Conservation (phyloP, 2,329 filamentous ascomycete genomes). For the Magnaporthiopsis rhizophila region DNA sequence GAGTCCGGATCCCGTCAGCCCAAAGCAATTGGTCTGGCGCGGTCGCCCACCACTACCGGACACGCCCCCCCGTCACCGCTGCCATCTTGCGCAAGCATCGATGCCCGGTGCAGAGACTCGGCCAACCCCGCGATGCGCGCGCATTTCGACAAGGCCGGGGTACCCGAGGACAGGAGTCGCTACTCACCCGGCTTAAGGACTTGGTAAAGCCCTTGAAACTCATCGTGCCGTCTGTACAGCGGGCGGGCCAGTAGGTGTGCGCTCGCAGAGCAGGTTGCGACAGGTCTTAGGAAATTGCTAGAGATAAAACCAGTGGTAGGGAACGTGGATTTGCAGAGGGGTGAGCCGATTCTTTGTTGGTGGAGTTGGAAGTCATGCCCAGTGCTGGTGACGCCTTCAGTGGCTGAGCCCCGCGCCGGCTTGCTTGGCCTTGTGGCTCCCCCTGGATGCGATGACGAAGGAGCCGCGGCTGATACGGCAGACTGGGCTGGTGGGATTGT, state of each 20-base stretch:
- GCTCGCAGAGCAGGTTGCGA: background rate
- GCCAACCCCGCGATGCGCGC: too few species aligned
- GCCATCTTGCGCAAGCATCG: background rate
- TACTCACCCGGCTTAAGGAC: conserved; percentile 6
- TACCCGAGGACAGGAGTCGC: background rate
- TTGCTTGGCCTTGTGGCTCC: background rate
- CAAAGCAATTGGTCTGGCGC: background rate
- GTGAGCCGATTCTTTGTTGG: conserved; percentile 2
- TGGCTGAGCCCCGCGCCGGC: conserved; percentile 8
- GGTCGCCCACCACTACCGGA: background rate
- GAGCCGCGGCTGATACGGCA: background rate
- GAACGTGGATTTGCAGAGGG: background rate
- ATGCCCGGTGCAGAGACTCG: background rate
- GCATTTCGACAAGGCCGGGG: background rate
- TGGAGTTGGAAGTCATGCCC: conserved; percentile 7
- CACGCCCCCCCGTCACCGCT: too few species aligned
- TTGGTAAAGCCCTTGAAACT: conserved; percentile 8
- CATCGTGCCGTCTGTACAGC: conserved; percentile 2
- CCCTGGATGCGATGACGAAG: background rate
- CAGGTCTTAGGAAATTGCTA: background rate
- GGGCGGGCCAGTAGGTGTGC: background rate
- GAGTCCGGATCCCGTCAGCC: conserved; percentile 7
- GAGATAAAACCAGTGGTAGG: background rate
- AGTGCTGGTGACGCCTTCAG: conserved; percentile 7
- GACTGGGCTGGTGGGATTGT: background rate